Conservation (phyloP, 2,329 filamentous ascomycete genomes). For the Hypoxylon sp. region DNA sequence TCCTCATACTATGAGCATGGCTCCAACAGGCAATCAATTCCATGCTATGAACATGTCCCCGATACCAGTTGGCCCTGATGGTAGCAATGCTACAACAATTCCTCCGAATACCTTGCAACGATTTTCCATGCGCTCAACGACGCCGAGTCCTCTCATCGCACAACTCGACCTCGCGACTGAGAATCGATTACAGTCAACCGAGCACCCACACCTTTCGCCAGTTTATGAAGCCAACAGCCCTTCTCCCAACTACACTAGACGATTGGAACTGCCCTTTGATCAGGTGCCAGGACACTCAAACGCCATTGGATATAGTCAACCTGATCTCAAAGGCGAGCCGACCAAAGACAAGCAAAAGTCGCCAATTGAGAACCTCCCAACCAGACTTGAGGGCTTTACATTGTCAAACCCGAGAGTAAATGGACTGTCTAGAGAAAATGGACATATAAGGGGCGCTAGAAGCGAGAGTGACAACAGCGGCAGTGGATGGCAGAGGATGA, state of each 20-base stretch:
- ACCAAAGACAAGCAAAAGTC: constrained; percentile 50
- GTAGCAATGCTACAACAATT: constrained; percentile 11
- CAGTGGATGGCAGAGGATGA: constrained; percentile 70
- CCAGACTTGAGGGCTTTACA: constrained; percentile 41
- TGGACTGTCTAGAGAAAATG: constrained; percentile 60
- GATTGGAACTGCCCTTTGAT: constrained; percentile 58
- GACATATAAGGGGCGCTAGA: constrained; percentile 66
- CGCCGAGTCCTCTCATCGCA: constrained; percentile 64
- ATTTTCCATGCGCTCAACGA: constrained; percentile 56
- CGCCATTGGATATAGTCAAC: constrained; percentile 34
- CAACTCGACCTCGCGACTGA: constrained; percentile 68
- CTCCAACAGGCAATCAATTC: constrained; percentile 34
- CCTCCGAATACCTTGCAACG: constrained; percentile 39
- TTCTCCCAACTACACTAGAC: constrained; percentile 72
- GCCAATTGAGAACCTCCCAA: constrained; percentile 40
- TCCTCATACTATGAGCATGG: constrained; percentile 49
- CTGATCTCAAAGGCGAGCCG: constrained; percentile 41
- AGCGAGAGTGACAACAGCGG: constrained; percentile 64
- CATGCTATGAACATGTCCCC: constrained; percentile 43
- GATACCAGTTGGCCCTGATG: constrained; percentile 43
- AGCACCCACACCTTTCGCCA: constrained; percentile 73
- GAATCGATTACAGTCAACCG: constrained; percentile 57
- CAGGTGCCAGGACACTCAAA: constrained; percentile 38
- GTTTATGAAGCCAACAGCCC: constrained; percentile 80
- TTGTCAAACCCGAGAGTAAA: constrained; percentile 54